These are phyloP conservation scores for Flaveria trinervia DNA, from an alignment of 129 eudicot genomes.

Conservation along the genomic window DNA sequence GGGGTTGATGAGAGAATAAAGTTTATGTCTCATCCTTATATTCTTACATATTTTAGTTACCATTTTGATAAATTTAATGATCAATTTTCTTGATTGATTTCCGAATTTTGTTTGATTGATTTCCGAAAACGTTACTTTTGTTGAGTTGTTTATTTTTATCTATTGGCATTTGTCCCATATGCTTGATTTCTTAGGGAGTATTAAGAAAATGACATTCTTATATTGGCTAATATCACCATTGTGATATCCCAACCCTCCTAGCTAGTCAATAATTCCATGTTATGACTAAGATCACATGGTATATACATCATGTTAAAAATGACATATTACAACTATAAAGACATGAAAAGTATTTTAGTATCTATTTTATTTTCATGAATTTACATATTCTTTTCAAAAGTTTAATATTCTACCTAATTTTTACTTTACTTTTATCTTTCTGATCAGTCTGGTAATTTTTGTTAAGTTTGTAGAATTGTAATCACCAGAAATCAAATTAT, in stretches of 20 bases:
- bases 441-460: background rate
- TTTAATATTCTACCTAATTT: background rate
- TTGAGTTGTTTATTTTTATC: background rate
- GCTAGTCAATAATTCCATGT: background rate
- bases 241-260: too few species aligned
- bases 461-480: background rate
- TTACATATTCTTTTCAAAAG: background rate
- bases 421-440: background rate
- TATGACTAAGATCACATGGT: background rate
- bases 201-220: background rate
- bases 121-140: background rate
- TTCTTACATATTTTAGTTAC: conserved; percentile 22
- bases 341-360: background rate
- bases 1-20: conserved; percentile 22
- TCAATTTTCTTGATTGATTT: conserved; percentile 19
- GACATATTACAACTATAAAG: background rate
- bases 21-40: conserved; percentile 20
- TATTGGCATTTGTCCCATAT: background rate
- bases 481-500: background rate
- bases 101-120: background rate
- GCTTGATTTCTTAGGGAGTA: background rate
- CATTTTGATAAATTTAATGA: conserved; percentile 31
- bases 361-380: background rate
- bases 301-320: background rate
- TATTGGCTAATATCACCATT: too few species aligned